phyloP scores from a whole-genome alignment of 2,329 filamentous ascomycete genomes.

The Botryotinia convoluta region DNA sequence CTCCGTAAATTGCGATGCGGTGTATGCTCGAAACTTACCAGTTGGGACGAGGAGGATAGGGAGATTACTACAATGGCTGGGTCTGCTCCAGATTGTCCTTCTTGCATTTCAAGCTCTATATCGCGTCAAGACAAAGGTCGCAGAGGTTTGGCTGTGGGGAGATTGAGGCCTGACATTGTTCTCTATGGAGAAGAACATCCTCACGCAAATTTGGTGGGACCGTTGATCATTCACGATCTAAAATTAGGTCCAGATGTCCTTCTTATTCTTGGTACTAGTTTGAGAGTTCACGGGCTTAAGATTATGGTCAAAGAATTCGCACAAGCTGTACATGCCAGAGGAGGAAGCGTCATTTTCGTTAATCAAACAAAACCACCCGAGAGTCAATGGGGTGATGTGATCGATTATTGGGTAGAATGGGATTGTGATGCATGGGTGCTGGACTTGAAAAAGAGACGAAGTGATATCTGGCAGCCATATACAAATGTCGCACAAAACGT shows the following conservation, averaged over 20 bases:
- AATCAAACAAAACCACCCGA: slow-evolving; percentile 71
- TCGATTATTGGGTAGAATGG: slow-evolving; percentile 74
- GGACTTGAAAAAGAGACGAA: slow-evolving; percentile 47
- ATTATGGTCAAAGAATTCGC: slow-evolving; percentile 69
- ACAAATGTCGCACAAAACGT: slow-evolving; percentile 25
- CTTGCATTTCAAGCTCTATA: slow-evolving; percentile 60
- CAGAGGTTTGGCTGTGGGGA: slow-evolving; percentile 63
- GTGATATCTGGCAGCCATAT: slow-evolving; percentile 37
- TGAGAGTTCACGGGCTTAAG: slow-evolving; percentile 70
- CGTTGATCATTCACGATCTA: slow-evolving; percentile 66
- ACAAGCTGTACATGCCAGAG: slow-evolving; percentile 62
- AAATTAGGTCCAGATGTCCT: slow-evolving; percentile 63
- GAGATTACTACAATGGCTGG: slow-evolving; percentile 50
- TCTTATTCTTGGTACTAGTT: slow-evolving; percentile 67
- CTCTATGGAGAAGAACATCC: slow-evolving; percentile 74
- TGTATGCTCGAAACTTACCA: slow-evolving; percentile 54
- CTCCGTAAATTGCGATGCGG: slow-evolving; percentile 63
- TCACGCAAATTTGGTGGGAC: slow-evolving; percentile 63
- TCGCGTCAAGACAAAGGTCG: slow-evolving; percentile 64
- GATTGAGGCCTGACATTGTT: slow-evolving; percentile 69
- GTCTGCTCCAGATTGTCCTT: slow-evolving; percentile 64
- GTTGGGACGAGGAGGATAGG: slow-evolving; percentile 58
- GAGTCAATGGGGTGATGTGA: slow-evolving; percentile 69
- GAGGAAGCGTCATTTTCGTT: slow-evolving; percentile 69
- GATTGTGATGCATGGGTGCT: slow-evolving; percentile 72